phyloP scores from a whole-genome alignment of 352 stramenopile genomes.

The Phytopythium montanum region DNA sequence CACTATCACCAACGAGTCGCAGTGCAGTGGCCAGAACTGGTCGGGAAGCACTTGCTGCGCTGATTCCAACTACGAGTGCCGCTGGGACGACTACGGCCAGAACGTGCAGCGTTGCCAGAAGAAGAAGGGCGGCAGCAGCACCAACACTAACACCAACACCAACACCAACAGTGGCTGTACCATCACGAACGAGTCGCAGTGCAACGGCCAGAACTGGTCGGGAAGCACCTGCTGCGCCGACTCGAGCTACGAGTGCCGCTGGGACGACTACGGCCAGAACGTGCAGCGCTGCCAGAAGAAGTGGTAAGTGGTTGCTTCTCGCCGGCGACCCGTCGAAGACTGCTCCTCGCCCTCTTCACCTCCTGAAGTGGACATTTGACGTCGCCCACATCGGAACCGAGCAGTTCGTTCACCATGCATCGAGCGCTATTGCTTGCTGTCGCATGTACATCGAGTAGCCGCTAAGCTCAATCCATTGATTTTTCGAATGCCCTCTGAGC shows the following conservation, averaged over 20 bases:
- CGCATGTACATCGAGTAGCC: no score
- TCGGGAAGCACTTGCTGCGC: conserved; percentile 8
- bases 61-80: conserved; percentile 11
- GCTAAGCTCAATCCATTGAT: no score
- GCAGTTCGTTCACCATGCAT: no score
- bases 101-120: conserved; percentile 14
- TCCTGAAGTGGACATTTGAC: no score
- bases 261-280: conserved; percentile 24
- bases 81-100: conserved; percentile 7
- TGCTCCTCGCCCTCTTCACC: no score
- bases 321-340: no score
- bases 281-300: no score
- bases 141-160: neutral
- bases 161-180: conserved; percentile 18
- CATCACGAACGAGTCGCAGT: conserved; percentile 31
- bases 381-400: no score
- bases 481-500: no score
- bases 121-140: conserved; percentile 4
- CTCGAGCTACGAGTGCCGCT: conserved; percentile 29
- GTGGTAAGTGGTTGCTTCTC: no score
- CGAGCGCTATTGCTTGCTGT: no score
- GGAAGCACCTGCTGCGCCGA: conserved; percentile 29
- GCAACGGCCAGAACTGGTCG: conserved; percentile 34
- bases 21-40: conserved; percentile 14
- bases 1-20: conserved; percentile 8